Evolutionary conservation across 306 rosid species (phyloP).

Genomic region (Pueraria montana): DNA sequence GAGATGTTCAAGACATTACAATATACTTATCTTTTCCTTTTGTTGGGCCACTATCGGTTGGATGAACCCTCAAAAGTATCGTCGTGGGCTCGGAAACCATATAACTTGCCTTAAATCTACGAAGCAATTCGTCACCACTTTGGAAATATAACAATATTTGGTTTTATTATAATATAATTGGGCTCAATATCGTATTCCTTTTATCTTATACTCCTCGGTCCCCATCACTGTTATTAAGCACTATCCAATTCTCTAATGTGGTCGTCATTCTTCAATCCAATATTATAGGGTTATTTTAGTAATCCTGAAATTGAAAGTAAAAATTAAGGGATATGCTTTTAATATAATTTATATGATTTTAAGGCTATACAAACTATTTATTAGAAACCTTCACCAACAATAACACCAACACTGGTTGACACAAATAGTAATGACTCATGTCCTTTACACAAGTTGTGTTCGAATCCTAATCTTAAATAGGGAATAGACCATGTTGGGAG

Average conservation of each 20-base stretch:
- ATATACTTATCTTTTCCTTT: background rate
- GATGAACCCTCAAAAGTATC: background rate
- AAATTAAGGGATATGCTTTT: background rate
- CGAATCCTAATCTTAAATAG: too few species aligned
- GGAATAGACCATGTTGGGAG: too few species aligned
- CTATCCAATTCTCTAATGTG: background rate
- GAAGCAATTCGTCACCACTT: background rate
- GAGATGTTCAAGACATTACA: background rate
- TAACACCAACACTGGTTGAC: too few species aligned
- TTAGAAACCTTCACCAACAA: background rate
- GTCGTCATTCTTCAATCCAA: too few species aligned
- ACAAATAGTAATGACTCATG: too few species aligned
- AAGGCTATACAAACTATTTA: background rate
- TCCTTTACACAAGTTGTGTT: too few species aligned
- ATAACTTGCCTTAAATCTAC: background rate
- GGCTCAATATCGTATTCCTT: background rate
- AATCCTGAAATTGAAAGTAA: background rate
- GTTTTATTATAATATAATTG: background rate
- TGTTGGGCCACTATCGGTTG: slow-evolving; percentile 2
- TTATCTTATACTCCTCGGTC: too few species aligned
- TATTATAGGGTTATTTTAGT: background rate
- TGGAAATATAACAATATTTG: background rate
- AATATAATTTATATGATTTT: background rate
- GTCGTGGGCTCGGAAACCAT: slow-evolving; percentile 15
- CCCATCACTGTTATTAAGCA: too few species aligned